Evolutionary conservation across 2,329 filamentous ascomycete genomes (phyloP).

Genomic region (Phaeoacremonium minimum): DNA sequence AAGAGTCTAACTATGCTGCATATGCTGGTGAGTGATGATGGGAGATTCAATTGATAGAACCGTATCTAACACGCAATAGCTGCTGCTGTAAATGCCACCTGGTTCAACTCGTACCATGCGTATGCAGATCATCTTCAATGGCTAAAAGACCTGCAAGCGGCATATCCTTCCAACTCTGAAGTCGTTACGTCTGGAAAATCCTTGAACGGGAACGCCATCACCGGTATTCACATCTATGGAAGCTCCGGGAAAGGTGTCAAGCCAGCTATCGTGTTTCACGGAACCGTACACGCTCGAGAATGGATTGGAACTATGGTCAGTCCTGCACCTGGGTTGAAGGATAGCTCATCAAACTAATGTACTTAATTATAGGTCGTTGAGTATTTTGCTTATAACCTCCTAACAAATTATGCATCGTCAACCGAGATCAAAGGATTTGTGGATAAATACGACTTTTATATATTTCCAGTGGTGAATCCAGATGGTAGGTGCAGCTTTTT

Average conservation of each 20-base stretch:
- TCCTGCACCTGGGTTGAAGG: too few relatives aligned
- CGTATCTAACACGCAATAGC: too few relatives aligned
- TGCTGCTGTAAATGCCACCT: conserved; percentile 23
- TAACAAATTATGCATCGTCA: conserved; percentile 36
- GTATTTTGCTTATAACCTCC: conserved; percentile 45
- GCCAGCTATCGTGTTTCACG: conserved; percentile 51
- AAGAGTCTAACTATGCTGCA: conserved; percentile 22
- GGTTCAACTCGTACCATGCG: conserved; percentile 50
- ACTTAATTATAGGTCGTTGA: conserved; percentile 44
- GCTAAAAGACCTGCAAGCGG: conserved; percentile 36
- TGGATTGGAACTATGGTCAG: conserved; percentile 53
- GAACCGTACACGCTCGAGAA: conserved; percentile 55
- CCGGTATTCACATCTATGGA: conserved; percentile 56
- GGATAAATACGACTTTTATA: conserved; percentile 62
- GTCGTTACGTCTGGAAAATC: conserved; percentile 45
- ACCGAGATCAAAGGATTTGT: conserved; percentile 30
- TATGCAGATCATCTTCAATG: conserved; percentile 47
- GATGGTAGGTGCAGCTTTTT: conserved; percentile 37
- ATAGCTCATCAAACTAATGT: too few relatives aligned
- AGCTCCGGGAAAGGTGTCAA: conserved; percentile 35
- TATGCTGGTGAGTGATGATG: conserved; percentile 21
- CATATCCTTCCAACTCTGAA: conserved; percentile 38
- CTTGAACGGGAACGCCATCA: conserved; percentile 47
- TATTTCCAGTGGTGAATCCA: conserved; percentile 59
- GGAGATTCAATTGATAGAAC: not conserved